Evolutionary conservation across 306 rosid species (phyloP).

Genomic region (Canavalia ensiformis): DNA sequence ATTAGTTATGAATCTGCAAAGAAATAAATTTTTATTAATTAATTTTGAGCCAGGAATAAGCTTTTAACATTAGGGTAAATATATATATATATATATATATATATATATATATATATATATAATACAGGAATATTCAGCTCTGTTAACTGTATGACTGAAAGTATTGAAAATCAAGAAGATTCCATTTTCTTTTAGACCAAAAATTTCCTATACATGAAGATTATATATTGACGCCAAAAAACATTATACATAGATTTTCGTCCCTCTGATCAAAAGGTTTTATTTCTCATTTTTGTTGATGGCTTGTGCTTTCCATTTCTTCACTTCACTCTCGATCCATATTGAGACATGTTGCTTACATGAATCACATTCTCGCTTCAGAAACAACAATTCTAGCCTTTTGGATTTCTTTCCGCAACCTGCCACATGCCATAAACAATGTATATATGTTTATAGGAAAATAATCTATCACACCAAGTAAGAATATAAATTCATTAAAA

Average conservation of each 20-base stretch:
- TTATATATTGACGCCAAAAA: neutral
- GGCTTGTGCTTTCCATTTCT: conserved; percentile 12
- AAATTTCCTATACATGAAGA: neutral
- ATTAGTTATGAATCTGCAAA: neutral
- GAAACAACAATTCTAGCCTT: neutral
- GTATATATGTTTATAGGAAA: neutral
- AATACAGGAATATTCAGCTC: neutral
- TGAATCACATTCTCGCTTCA: neutral
- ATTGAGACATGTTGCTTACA: neutral
- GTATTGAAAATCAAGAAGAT: neutral
- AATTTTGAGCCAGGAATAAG: neutral
- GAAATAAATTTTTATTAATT: neutral
- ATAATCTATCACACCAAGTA: neutral
- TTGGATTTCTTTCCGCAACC: neutral
- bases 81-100: neutral
- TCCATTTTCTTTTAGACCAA: neutral
- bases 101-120: neutral
- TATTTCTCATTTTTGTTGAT: neutral
- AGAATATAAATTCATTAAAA: neutral
- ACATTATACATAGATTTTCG: neutral
- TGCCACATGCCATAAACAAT: neutral
- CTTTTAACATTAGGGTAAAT: neutral
- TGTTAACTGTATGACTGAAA: neutral
- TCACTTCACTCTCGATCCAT: neutral
- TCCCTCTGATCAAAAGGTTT: neutral